Percentiles rank a stretch among this genome's conserved stretches.
phyloP scores from a whole-genome alignment of 208 protist genomes.

The Acanthamoeba lenticulata region DNA sequence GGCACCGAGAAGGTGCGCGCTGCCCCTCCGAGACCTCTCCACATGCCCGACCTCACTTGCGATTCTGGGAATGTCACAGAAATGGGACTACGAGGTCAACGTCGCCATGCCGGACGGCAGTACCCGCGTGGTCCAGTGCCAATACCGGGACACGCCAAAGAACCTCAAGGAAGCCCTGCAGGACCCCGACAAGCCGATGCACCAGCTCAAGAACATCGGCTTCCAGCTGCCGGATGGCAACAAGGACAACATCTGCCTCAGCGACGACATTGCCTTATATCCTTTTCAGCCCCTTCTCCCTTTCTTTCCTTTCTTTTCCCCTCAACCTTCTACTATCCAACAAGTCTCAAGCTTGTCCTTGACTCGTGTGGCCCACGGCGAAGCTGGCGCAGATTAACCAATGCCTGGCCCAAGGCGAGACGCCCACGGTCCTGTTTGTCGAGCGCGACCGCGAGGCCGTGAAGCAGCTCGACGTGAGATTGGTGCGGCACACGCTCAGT shows the following conservation, averaged over 20 bases:
- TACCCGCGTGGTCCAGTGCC: not conserved
- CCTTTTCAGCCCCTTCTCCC: not conserved
- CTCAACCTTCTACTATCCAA: too few relatives aligned
- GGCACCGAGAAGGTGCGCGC: not conserved
- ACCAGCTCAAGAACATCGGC: slow-evolving; percentile 9
- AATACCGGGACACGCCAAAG: not conserved
- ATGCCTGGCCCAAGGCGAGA: not conserved
- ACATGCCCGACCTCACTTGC: not conserved
- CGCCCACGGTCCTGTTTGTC: slow-evolving; percentile 17
- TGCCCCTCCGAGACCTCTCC: too few relatives aligned
- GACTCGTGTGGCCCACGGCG: not conserved
- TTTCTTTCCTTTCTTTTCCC: not conserved
- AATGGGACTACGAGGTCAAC: not conserved
- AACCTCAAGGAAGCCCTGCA: slow-evolving; percentile 13
- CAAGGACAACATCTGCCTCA: not conserved
- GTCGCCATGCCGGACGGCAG: not conserved
- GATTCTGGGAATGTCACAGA: not conserved
- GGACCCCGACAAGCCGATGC: not conserved
- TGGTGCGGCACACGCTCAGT: not conserved
- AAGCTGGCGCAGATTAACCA: slow-evolving; percentile 10
- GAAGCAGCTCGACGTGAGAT: not conserved
- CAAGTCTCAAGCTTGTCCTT: too few relatives aligned
- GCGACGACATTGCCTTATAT: not conserved
- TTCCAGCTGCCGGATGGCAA: not conserved
- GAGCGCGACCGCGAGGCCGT: not conserved